These are phyloP conservation scores for Trametopsis cervina DNA, from an alignment of 768 basidiomycete genomes.

Conservation along the genomic window DNA sequence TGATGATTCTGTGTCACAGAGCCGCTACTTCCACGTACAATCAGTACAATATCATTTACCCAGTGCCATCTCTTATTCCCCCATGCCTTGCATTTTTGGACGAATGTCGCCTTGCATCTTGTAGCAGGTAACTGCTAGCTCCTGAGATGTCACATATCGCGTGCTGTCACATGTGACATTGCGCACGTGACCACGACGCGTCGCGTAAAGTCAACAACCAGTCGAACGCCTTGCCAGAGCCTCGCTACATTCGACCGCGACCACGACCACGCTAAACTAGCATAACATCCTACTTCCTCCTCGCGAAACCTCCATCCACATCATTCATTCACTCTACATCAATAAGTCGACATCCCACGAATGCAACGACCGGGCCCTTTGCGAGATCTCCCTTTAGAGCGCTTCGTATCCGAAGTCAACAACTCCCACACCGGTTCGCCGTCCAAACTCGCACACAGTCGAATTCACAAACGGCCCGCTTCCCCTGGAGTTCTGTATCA, in stretches of 20 bases:
- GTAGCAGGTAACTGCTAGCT: no score
- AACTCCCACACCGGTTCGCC: constrained; percentile 26
- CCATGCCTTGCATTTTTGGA: no score
- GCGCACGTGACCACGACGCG: neutral
- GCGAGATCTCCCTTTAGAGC: constrained; percentile 52
- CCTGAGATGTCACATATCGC: neutral
- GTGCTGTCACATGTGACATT: neutral
- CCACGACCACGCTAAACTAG: neutral
- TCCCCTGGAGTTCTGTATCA: constrained; percentile 33
- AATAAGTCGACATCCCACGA: neutral
- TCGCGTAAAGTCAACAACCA: neutral
- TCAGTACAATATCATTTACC: no score
- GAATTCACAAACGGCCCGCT: constrained; percentile 51
- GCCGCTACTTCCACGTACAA: no score
- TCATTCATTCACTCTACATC: neutral
- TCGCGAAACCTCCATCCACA: neutral
- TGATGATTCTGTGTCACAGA: no score
- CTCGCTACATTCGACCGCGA: neutral
- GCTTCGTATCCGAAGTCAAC: constrained; percentile 35
- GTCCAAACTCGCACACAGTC: constrained; percentile 10
- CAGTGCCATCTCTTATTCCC: no score
- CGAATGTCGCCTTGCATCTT: no score
- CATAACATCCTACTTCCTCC: neutral
- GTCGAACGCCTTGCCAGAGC: neutral
- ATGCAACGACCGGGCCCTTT: constrained; percentile 41